Conservation (phyloP, 257 asterid species). For the Solanum chiquidenum region DNA sequence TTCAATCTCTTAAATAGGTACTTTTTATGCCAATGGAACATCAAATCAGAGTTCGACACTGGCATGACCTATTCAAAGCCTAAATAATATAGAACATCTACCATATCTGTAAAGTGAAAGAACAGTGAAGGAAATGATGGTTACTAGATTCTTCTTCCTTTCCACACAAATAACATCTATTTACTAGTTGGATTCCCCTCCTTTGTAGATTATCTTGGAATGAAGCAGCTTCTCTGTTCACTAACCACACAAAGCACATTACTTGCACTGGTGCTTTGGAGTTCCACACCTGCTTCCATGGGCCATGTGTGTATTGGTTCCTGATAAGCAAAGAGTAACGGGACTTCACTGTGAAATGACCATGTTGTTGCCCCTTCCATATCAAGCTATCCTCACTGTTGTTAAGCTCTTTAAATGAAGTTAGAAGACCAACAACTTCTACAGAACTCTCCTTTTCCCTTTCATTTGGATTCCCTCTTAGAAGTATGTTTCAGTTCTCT, state of each 20-base stretch:
- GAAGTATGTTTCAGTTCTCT: not conserved
- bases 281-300: not conserved
- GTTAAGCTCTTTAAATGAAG: not conserved
- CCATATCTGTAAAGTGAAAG: not conserved
- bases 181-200: not conserved
- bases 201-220: not conserved
- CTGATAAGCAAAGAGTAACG: not conserved
- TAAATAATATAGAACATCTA: not conserved
- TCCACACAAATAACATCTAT: not conserved
- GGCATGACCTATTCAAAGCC: not conserved
- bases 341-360: not conserved
- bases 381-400: not conserved
- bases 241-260: not conserved
- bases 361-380: not conserved
- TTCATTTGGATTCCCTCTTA: not conserved
- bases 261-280: not conserved
- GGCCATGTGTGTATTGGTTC: not conserved
- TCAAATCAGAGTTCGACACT: not conserved
- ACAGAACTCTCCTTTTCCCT: not conserved
- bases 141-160: not conserved
- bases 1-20: not conserved
- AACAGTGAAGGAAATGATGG: not conserved
- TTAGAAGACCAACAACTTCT: not conserved
- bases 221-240: not conserved
- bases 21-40: not conserved